A percentile compares a stretch with the other conserved stretches of the same genome.
phyloP scores from a whole-genome alignment of 371 early-diverging fungal species.

The Mortierella sp. region DNA sequence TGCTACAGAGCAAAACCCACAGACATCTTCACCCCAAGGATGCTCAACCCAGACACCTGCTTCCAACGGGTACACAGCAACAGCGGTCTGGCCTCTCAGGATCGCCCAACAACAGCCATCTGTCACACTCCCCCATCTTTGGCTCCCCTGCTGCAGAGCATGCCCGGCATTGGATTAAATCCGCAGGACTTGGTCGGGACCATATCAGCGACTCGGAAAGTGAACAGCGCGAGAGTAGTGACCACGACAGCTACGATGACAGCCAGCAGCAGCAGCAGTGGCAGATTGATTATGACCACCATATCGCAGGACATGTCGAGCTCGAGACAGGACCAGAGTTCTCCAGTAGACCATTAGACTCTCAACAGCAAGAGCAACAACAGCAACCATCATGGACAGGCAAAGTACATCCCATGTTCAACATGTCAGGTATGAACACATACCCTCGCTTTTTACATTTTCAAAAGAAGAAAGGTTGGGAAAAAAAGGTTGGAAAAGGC shows the following conservation, averaged over 20 bases:
- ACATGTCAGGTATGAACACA: slow-evolving; percentile 28
- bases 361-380: background rate
- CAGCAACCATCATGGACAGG: slow-evolving; percentile 18
- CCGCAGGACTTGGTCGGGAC: slow-evolving; percentile 28
- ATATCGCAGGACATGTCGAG: slow-evolving; percentile 40
- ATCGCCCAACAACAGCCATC: background rate
- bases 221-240: slow-evolving; percentile 29
- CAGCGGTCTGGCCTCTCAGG: background rate
- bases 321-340: slow-evolving; percentile 17
- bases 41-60: slow-evolving; percentile 17
- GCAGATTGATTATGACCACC: slow-evolving; percentile 50
- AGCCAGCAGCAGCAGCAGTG: slow-evolving; percentile 43
- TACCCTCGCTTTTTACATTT: background rate
- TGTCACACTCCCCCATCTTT: slow-evolving; percentile 49
- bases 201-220: slow-evolving; percentile 42
- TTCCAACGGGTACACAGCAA: slow-evolving; percentile 2
- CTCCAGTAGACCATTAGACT: too few species aligned
- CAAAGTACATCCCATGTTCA: slow-evolving; percentile 29
- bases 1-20: slow-evolving; percentile 23
- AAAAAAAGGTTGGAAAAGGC: too few species aligned
- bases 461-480: too few species aligned
- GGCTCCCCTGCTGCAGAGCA: slow-evolving; percentile 50
- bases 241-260: slow-evolving; percentile 39
- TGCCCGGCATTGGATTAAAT: slow-evolving; percentile 35
- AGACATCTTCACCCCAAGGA: slow-evolving; percentile 20